A percentile compares a stretch with the other conserved stretches of the same genome.
phyloP scores from a whole-genome alignment of 345 rosid genomes.

The Linum usitatissimum region DNA sequence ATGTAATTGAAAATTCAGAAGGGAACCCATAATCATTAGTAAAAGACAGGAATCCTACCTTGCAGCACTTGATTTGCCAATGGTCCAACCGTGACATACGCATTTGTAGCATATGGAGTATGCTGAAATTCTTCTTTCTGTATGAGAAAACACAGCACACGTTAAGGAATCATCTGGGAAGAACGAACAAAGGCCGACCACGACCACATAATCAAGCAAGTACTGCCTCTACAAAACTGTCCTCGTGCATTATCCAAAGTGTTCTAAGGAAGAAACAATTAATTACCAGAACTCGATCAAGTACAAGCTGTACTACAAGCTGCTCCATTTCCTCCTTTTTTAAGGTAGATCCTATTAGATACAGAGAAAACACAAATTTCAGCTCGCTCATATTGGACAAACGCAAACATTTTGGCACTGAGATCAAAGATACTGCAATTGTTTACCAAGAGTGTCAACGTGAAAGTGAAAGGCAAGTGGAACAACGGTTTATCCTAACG shows the following conservation, averaged over 20 bases:
- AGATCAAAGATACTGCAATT: background rate
- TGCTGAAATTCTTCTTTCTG: slow-evolving; percentile 94
- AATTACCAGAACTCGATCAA: slow-evolving; percentile 65
- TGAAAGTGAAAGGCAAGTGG: background rate
- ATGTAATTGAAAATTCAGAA: slow-evolving; percentile 4
- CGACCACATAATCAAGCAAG: too few relatives aligned
- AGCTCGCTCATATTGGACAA: background rate
- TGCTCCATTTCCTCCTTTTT: slow-evolving; percentile 72
- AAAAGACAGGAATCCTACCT: slow-evolving; percentile 36
- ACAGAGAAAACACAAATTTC: background rate
- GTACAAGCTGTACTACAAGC: slow-evolving; percentile 54
- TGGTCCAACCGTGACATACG: slow-evolving; percentile 76
- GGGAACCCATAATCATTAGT: background rate
- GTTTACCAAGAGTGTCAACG: background rate
- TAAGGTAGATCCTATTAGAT: slow-evolving; percentile 41
- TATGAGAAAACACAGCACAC: slow-evolving; percentile 12
- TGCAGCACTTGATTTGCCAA: slow-evolving; percentile 60
- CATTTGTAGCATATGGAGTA: slow-evolving; percentile 88
- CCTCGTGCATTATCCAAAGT: background rate
- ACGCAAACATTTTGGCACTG: background rate
- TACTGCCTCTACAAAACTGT: too few relatives aligned
- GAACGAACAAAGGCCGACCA: background rate
- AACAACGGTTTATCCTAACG: too few relatives aligned
- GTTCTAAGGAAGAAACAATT: background rate
- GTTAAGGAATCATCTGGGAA: background rate